phyloP scores from a whole-genome alignment of 495 filamentous ascomycete genomes.

The Pseudoneurospora amorphoporcata region DNA sequence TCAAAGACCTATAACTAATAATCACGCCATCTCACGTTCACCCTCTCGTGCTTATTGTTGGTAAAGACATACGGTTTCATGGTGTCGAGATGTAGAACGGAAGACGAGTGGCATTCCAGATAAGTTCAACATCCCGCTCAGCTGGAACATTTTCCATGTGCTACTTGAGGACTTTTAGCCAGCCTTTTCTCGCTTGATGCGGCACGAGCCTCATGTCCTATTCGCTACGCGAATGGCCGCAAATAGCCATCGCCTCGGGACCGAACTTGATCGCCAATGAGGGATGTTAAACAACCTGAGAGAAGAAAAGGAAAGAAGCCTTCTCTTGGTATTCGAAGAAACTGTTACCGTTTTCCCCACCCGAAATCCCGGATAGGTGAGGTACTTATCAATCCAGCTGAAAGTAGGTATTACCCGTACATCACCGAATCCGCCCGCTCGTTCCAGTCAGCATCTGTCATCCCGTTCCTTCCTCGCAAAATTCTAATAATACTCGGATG shows the following conservation, averaged over 20 bases:
- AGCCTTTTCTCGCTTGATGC: background rate
- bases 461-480: background rate
- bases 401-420: background rate
- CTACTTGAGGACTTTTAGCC: background rate
- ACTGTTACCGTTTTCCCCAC: background rate
- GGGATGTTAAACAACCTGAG: background rate
- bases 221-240: background rate
- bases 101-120: background rate
- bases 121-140: background rate
- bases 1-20: background rate
- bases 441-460: background rate
- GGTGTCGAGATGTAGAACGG: background rate
- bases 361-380: background rate
- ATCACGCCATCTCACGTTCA: background rate
- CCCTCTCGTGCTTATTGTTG: background rate
- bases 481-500: background rate
- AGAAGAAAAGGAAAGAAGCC: background rate
- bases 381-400: background rate
- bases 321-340: background rate
- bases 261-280: background rate
- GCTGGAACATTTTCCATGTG: background rate
- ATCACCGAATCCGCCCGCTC: background rate
- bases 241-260: background rate
- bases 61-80: background rate
- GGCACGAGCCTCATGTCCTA: background rate